A percentile compares a stretch with the other conserved stretches of the same genome.
Conservation (phyloP, 768 basidiomycete genomes). For the Lactarius hatsudake region DNA sequence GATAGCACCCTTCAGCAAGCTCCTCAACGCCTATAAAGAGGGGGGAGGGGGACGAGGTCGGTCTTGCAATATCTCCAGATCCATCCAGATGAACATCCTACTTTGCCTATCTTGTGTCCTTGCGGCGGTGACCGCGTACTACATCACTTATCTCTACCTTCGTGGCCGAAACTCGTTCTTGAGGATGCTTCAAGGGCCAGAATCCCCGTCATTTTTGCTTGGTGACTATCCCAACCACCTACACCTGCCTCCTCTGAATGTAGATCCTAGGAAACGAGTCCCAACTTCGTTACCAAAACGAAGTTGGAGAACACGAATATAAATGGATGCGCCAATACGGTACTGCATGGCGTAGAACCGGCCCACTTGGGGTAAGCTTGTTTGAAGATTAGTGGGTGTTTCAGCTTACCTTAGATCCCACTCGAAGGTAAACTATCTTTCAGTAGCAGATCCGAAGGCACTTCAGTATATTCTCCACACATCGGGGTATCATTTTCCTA, state of each 20-base stretch:
- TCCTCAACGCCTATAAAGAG: slow-evolving; percentile 14
- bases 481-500: slow-evolving; percentile 33
- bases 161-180: slow-evolving; percentile 14
- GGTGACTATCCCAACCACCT: slow-evolving; percentile 3
- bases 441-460: slow-evolving; percentile 26
- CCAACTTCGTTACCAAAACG: slow-evolving; percentile 27
- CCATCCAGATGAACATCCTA: slow-evolving; percentile 11
- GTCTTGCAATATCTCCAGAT: not conserved
- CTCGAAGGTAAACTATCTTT: slow-evolving; percentile 1
- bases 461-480: slow-evolving; percentile 34
- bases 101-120: slow-evolving; percentile 8
- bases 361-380: slow-evolving; percentile 28
- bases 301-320: slow-evolving; percentile 33
- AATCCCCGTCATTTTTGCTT: slow-evolving; percentile 15
- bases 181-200: slow-evolving; percentile 20
- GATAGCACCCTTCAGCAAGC: slow-evolving; percentile 1
- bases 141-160: slow-evolving; percentile 11
- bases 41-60: not conserved
- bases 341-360: slow-evolving; percentile 27
- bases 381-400: not conserved
- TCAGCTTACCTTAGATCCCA: slow-evolving; percentile 13
- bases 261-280: slow-evolving; percentile 30
- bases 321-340: slow-evolving; percentile 33
- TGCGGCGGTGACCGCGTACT: not conserved
- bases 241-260: not conserved